Conservation (phyloP, 1,284 basidiomycete species). For the Naganishia cerealis region DNA sequence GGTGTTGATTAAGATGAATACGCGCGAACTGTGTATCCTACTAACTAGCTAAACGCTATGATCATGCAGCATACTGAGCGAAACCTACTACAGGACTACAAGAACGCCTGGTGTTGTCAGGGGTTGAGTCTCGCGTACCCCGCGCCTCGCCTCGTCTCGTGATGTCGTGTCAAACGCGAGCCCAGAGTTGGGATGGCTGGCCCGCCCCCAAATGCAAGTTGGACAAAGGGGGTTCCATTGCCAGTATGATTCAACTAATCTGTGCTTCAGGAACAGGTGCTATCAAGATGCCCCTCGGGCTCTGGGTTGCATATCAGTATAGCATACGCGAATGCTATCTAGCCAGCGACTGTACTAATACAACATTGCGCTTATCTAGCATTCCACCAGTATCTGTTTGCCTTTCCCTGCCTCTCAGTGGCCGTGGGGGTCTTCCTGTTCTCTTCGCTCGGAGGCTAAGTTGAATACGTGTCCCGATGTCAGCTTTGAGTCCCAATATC, state of each 20-base stretch:
- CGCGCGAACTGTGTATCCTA: not conserved
- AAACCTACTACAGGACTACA: no score
- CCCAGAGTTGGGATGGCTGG: no score
- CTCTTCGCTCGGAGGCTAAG: slow-evolving; percentile 65
- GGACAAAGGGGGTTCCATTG: no score
- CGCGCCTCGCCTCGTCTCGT: no score
- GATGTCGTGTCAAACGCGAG: no score
- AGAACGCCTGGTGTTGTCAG: not conserved
- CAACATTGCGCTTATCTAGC: slow-evolving; percentile 9
- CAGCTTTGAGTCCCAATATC: not conserved
- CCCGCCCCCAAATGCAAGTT: no score
- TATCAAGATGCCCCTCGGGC: not conserved
- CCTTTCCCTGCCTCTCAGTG: slow-evolving; percentile 51
- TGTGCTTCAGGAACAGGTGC: not conserved
- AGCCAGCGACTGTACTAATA: slow-evolving; percentile 14
- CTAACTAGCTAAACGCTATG: not conserved
- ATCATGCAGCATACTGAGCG: not conserved
- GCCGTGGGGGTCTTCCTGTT: slow-evolving; percentile 66
- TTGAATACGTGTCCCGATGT: not conserved
- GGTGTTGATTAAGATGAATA: not conserved
- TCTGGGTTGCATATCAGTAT: not conserved
- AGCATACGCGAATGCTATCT: not conserved
- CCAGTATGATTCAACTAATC: not conserved
- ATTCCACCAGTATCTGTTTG: not conserved
- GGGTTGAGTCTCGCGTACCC: not conserved